Percentiles rank a stretch among this genome's conserved stretches.
phyloP scores from a whole-genome alignment of 371 early-diverging fungal genomes.

The Mortierella sp. region DNA sequence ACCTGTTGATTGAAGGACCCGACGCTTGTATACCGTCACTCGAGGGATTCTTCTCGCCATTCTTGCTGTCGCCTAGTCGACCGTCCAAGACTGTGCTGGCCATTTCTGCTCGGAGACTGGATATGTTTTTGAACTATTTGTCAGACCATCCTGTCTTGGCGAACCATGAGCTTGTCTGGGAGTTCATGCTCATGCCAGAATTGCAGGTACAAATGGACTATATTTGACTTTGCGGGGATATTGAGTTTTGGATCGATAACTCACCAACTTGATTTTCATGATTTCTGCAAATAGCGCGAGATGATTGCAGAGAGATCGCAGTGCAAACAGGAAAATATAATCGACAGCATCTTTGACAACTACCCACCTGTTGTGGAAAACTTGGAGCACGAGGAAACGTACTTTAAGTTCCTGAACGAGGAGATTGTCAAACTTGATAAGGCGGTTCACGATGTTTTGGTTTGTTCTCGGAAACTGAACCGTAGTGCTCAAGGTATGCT shows the following conservation, averaged over 20 bases:
- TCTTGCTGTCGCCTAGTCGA: constrained; percentile 58
- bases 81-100: constrained; percentile 61
- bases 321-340: constrained; percentile 37
- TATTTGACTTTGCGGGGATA: neutral
- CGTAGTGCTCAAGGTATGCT: constrained; percentile 43
- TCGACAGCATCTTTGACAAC: constrained; percentile 56
- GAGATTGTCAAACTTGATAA: constrained; percentile 37
- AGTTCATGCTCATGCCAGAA: constrained; percentile 64
- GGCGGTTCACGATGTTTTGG: constrained; percentile 44
- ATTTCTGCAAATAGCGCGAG: constrained; percentile 22
- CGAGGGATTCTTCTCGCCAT: constrained; percentile 59
- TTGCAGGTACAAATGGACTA: constrained; percentile 48
- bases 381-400: constrained; percentile 50
- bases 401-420: constrained; percentile 37
- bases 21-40: constrained; percentile 69
- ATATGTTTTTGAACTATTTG: constrained; percentile 66
- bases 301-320: constrained; percentile 39
- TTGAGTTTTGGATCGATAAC: neutral
- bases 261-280: neutral
- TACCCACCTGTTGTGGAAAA: constrained; percentile 39
- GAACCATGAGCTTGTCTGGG: constrained; percentile 63
- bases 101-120: constrained; percentile 49
- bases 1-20: constrained; percentile 62
- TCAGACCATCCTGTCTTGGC: constrained; percentile 63
- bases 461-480: constrained; percentile 38